phyloP scores from a whole-genome alignment of 345 rosid species.

The Microcos paniculata region DNA sequence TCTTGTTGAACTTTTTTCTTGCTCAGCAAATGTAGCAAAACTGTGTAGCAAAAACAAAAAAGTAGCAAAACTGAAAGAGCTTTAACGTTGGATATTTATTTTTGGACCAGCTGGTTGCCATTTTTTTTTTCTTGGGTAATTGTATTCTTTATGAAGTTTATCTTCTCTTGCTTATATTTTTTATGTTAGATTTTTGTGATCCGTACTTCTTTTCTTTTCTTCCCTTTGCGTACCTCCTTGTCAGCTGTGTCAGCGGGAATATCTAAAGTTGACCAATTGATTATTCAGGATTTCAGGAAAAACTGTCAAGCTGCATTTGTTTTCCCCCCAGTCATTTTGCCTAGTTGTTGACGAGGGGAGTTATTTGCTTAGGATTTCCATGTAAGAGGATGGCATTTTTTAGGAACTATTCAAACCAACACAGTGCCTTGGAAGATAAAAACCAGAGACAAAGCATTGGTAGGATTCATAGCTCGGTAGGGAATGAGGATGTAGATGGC shows the following conservation, averaged over 20 bases:
- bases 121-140: constrained; percentile 12
- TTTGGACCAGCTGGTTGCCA: background rate
- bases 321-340: background rate
- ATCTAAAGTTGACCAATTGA: constrained; percentile 6
- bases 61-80: constrained; percentile 11
- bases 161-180: background rate
- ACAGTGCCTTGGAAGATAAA: constrained; percentile 61
- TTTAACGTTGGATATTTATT: background rate
- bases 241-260: background rate
- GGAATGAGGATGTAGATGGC: constrained; percentile 47
- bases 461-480: constrained; percentile 42
- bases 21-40: constrained; percentile 1
- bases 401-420: constrained; percentile 66
- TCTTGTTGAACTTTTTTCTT: background rate
- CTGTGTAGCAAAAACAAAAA: too few species aligned
- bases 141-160: background rate
- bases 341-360: constrained; percentile 1
- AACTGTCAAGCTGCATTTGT: constrained; percentile 13
- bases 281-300: constrained; percentile 25
- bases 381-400: constrained; percentile 83
- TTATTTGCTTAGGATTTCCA: constrained; percentile 31
- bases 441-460: constrained; percentile 41
- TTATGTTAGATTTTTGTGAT: background rate
- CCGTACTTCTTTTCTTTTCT: background rate
- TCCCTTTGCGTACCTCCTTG: background rate